A percentile compares a stretch with the other conserved stretches of the same genome.
These are phyloP conservation scores for Penicillium glabrum DNA, from an alignment of 2,329 filamentous ascomycete genomes.

Conservation along the genomic window DNA sequence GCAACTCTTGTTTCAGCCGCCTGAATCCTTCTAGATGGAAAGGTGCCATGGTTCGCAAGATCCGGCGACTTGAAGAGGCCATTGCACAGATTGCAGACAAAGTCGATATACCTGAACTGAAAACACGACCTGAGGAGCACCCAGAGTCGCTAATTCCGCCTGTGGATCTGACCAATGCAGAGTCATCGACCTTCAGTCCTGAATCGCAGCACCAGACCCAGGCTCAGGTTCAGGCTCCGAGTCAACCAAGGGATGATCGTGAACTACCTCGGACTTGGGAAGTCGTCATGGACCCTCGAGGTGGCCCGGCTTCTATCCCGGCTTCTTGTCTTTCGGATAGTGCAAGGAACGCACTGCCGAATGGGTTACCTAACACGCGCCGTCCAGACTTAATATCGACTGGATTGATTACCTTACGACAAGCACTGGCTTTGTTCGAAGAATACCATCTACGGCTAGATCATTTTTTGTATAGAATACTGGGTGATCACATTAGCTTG, in stretches of 20 bases:
- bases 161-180: background rate
- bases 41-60: conserved; percentile 36
- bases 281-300: conserved; percentile 39
- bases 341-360: conserved; percentile 5
- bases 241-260: conserved; percentile 7
- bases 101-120: conserved; percentile 16
- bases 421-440: conserved; percentile 43
- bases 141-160: conserved; percentile 1
- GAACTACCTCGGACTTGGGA: conserved; percentile 32
- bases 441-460: conserved; percentile 47
- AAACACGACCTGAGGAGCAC: conserved; percentile 1
- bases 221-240: background rate
- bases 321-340: conserved; percentile 23
- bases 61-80: conserved; percentile 34
- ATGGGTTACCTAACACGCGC: conserved; percentile 4
- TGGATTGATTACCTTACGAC: conserved; percentile 43
- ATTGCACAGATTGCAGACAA: conserved; percentile 28
- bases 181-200: conserved; percentile 1
- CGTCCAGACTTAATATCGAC: conserved; percentile 45
- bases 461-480: conserved; percentile 38
- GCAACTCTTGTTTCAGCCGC: background rate
- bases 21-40: conserved; percentile 38
- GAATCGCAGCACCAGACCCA: background rate
- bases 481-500: conserved; percentile 31
- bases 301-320: conserved; percentile 33